Conservation (phyloP, 192 early-diverging fungal species). For the Rhizophagus clarus region DNA sequence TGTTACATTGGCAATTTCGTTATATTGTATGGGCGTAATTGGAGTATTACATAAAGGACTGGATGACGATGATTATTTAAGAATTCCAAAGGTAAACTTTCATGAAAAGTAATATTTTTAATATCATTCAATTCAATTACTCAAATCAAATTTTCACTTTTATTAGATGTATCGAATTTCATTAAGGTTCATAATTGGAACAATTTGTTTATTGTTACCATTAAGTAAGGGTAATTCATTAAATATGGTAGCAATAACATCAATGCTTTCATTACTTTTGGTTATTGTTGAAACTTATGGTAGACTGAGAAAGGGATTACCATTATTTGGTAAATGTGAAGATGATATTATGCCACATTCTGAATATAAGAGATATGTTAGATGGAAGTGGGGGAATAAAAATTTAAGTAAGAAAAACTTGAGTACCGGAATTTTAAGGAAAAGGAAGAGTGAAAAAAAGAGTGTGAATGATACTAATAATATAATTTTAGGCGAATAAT, state of each 20-base stretch:
- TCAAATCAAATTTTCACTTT: too few species aligned
- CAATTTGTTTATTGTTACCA: constrained; percentile 30
- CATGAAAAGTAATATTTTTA: too few species aligned
- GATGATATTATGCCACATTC: not conserved
- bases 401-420: not conserved
- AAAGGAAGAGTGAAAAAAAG: not conserved
- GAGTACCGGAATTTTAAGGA: constrained; percentile 17
- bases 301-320: constrained; percentile 11
- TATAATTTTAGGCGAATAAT: not conserved
- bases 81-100: constrained; percentile 31
- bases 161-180: not conserved
- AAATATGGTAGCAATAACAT: not conserved
- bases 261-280: constrained; percentile 15
- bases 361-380: not conserved
- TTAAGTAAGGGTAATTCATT: constrained; percentile 21
- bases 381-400: constrained; percentile 26
- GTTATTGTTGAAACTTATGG: constrained; percentile 35
- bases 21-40: constrained; percentile 31
- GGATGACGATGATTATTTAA: constrained; percentile 25
- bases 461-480: not conserved
- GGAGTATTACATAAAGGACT: constrained; percentile 33
- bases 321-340: constrained; percentile 22
- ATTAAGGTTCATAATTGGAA: constrained; percentile 19
- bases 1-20: constrained; percentile 6
- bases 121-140: too few species aligned